Percentiles rank a stretch among this genome's conserved stretches.
phyloP scores from a whole-genome alignment of 306 rosid genomes.

The Cucumis cinereus region DNA sequence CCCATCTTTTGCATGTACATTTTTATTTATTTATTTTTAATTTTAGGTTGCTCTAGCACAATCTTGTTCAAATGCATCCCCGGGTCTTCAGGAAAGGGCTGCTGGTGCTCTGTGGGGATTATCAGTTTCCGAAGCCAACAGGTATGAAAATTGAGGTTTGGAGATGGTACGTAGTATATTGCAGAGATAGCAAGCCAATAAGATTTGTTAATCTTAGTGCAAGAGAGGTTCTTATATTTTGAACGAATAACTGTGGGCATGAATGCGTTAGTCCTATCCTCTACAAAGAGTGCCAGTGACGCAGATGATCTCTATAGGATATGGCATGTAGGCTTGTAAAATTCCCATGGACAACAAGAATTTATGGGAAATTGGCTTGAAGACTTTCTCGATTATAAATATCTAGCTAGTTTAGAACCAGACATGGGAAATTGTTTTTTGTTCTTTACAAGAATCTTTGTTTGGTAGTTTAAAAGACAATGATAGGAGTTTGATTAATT shows the following conservation, averaged over 20 bases:
- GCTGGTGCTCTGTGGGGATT: constrained; percentile 99
- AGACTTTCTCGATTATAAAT: background rate
- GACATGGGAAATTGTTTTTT: background rate
- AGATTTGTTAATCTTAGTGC: background rate
- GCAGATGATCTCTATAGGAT: background rate
- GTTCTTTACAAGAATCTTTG: background rate
- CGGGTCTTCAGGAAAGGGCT: constrained; percentile 99
- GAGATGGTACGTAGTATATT: background rate
- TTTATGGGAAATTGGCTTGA: background rate
- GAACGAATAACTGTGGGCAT: background rate
- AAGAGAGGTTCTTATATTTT: background rate
- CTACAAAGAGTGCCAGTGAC: background rate
- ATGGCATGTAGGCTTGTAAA: background rate
- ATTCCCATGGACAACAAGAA: background rate
- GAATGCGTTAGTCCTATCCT: background rate
- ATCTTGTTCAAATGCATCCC: constrained; percentile 91
- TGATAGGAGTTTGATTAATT: background rate
- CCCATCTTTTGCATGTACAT: background rate
- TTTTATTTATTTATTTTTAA: background rate
- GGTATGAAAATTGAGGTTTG: constrained; percentile 28
- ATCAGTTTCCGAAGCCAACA: constrained; percentile 96
- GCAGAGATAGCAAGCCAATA: background rate
- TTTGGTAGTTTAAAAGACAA: background rate
- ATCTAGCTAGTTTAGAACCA: background rate
- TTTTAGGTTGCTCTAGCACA: constrained; percentile 93